phyloP scores from a whole-genome alignment of 2,329 filamentous ascomycete genomes.

The Diaporthe eres region DNA sequence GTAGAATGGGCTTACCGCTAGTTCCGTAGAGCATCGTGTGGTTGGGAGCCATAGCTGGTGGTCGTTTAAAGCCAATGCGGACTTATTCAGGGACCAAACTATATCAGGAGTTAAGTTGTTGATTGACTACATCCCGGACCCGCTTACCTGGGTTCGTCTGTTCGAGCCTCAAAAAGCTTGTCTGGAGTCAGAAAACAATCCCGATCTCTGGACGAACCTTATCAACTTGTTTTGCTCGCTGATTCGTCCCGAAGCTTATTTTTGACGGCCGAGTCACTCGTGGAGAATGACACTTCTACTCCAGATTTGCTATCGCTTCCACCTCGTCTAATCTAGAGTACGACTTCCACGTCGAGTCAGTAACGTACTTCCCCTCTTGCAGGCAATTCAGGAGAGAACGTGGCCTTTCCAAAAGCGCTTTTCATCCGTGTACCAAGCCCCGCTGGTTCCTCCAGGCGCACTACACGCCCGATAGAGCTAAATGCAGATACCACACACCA shows the following conservation, averaged over 20 bases:
- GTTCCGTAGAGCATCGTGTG: neutral
- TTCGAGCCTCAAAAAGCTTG: conserved; percentile 29
- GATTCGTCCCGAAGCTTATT: conserved; percentile 1
- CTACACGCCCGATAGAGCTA: neutral
- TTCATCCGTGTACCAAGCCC: neutral
- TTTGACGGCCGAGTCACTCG: neutral
- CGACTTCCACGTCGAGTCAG: neutral
- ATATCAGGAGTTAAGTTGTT: neutral
- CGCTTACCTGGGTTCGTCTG: conserved; percentile 3
- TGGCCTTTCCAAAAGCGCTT: neutral
- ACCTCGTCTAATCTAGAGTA: neutral
- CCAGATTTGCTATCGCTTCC: neutral
- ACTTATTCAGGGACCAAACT: conserved; percentile 21
- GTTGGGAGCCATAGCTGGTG: neutral
- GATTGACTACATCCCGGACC: neutral
- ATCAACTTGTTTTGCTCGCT: neutral
- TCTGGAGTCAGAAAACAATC: neutral
- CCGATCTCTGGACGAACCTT: conserved; percentile 16
- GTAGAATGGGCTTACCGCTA: neutral
- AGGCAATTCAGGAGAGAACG: neutral
- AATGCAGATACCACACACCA: neutral
- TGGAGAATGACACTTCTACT: neutral
- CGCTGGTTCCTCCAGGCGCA: neutral
- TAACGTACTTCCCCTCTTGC: too few relatives aligned
- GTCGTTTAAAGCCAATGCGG: neutral